A percentile compares a stretch with the other conserved stretches of the same genome.
phyloP scores from a whole-genome alignment of 768 basidiomycete species.

The Suillus subalutaceus region DNA sequence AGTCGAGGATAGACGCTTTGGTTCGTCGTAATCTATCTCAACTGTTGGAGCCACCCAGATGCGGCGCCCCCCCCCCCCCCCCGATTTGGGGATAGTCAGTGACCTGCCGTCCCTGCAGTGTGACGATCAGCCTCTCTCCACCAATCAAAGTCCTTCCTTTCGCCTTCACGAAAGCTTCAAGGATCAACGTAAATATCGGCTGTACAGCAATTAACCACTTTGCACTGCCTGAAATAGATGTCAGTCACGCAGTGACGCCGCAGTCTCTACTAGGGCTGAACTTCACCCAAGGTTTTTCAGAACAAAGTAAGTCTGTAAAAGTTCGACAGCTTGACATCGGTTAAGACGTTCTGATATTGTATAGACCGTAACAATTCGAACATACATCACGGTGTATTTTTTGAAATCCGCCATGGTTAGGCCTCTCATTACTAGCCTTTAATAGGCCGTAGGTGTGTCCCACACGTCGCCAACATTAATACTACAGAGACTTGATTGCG shows the following conservation, averaged over 20 bases:
- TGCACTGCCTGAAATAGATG: constrained; percentile 2
- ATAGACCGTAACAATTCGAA: neutral
- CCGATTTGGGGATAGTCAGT: neutral
- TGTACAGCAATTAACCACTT: neutral
- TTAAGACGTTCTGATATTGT: neutral
- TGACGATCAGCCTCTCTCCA: neutral
- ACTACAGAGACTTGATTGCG: neutral
- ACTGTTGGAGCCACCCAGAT: neutral
- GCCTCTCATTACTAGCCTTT: neutral
- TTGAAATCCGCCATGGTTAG: neutral
- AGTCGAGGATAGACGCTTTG: constrained; percentile 14
- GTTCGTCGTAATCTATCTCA: constrained; percentile 8
- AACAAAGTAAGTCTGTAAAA: constrained; percentile 6
- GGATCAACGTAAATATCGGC: constrained; percentile 1
- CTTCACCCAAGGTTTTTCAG: constrained; percentile 1
- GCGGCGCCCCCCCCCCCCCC: neutral
- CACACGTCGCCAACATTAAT: neutral
- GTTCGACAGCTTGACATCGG: constrained; percentile 4
- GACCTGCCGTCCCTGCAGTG: neutral
- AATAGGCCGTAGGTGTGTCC: neutral
- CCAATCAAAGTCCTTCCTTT: neutral
- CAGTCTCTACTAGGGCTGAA: neutral
- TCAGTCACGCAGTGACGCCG: neutral
- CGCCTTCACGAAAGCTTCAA: constrained; percentile 2
- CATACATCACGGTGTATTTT: neutral